Base-by-base conservation (phyloP, 352 stramenopile species). In the Globisporangium abappressorium region DNA sequence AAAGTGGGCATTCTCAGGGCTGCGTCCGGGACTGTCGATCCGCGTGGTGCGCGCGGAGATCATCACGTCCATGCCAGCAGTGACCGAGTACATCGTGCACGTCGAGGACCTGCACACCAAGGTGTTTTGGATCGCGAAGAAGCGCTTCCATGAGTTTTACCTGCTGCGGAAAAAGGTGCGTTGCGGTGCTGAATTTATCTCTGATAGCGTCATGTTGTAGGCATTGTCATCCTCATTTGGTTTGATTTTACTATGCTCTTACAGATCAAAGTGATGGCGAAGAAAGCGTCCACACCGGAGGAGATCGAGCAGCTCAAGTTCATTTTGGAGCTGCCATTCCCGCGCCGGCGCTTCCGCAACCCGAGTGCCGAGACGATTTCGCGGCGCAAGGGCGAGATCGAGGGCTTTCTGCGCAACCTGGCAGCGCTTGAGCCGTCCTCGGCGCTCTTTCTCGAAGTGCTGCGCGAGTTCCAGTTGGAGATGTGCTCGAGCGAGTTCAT, bases 121-220 rank as follows among this genome's bases (percentile, higher is more conserved):
- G 65, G 86, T 94, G 20, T 91, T 94, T 57, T 94, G 86, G 86
- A 86, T 90, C 63, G 82, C 81, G 2, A 92, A 91, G 65, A 94
- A 94, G 68, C 83, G 83, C 9, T 94, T 90, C 58, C 81, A 79
- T 36, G 86, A 94, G 46, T 80, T 94, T 56, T 89, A 85, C 63
- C 66, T 78, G 58, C 78, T 94, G 20, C 81, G 86, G 26, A 85
- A 87, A 18, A 89, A 89, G 77, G 66, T 94, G 43, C 33, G 70
- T 68, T 33, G 8, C 2, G 2, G 30, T 28, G 30, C 53, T 20
- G 24, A 58, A 30, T 28, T 26, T n/a, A 28, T 22, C 20, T 34
- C 22, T 58, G 53, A 61, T 38, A 41, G 3, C 43, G 15, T 33
- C 51, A 43, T 15, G 26, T 28, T 24, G 47, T 49, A 49, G n/a